Evolutionary conservation across 2,329 filamentous ascomycete species (phyloP), one percentile per base, ranked within the genome.

Genomic region (Claviceps fusiformis): DNA sequence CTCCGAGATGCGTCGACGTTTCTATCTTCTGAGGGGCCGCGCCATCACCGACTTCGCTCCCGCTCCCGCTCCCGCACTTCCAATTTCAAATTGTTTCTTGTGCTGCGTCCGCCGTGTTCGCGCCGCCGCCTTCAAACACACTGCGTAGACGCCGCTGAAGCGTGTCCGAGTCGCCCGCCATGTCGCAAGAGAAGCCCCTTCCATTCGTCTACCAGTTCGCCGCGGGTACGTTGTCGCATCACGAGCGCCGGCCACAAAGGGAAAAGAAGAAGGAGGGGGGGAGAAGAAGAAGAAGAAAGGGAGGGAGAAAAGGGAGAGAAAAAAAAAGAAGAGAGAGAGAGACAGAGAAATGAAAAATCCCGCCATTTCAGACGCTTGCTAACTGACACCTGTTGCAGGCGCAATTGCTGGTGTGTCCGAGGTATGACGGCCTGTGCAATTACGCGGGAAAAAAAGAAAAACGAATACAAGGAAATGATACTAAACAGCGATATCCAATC

Each of bases 401-500:
- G 93, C 93, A 69, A 87, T 98, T 69, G 93, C 93, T 68, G 93
- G 93, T 78, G 91, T 98, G 62, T 97, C 92, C 65, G 93, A 98
- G 82, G 90, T 91, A 77, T 73, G 56, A 35, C 45, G 10, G 24
- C 37, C 17, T 9, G 46, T 31, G 24, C 47, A 13, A 52, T 56
- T 45, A 15, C 39, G 24, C 49, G 13, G 1, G 24, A 24, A 24
- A 24, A 24, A 24, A 24, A 24, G 3, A 24, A 24, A 24, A 24
- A 24, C 24, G 24, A n/a, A n/a, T 7, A 10, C 31, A 13, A 9
- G 3, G n/a, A 7, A 24, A 27, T n/a, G 5, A 39, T 33, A 37
- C 52, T 59, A 54, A 59, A 59, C 49, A 33, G 8, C 37, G 24
- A 19, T 4, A n/a, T 48, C 49, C 50, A 51, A 45, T 29, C 55